Evolutionary conservation across 2,329 filamentous ascomycete genomes (phyloP), one percentile per base, ranked within the genome.

Genomic region (Clonostachys solani): DNA sequence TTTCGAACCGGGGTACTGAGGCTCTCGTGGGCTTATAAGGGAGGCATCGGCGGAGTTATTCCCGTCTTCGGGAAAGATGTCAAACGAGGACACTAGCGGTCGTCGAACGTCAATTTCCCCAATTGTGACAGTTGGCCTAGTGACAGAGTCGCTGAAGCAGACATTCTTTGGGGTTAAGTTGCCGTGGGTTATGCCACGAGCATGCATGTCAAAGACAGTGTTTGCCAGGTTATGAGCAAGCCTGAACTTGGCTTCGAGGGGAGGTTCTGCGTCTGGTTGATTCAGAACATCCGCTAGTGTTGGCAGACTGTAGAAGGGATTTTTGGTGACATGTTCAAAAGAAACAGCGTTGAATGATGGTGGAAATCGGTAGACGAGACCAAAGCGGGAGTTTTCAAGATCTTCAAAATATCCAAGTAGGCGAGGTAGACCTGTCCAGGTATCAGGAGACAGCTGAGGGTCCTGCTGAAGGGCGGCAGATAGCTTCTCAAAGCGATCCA

Each of bases 381-480:
- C 88, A 46, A 90, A 80, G 10, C 88, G 77, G 1, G 87, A 83
- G 46, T 80, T 73, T 16, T 81, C 77, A 46, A 86, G 74, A 56
- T 92, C 87, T 60, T 92, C 87, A 56, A 89, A 90, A 58, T 89
- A 92, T 3, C 80, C 83, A 12, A 86, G 65, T 41, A 86, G 67
- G 18, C 77, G 74, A 15, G 83, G 79, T 10, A 84, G 57, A 52
- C 87, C 73, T 60, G 77, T 83, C 73, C 77, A 87, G 3, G 83
- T 75, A 19, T 68, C 74, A 6, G 68, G 74, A 2, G 73, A 71
- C 17, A 73, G 69, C 41, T 75, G 75, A 0, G 77, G 70, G 46
- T 78, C 74, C 18, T 73, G 71, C 56, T 77, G 81, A 12, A 86
- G 67, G 1, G 75, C 80, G 5, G 78, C 69, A 13, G 78, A 83